Evolutionary conservation across 306 rosid species (phyloP).

Genomic region (Lathyrus tuberosus): DNA sequence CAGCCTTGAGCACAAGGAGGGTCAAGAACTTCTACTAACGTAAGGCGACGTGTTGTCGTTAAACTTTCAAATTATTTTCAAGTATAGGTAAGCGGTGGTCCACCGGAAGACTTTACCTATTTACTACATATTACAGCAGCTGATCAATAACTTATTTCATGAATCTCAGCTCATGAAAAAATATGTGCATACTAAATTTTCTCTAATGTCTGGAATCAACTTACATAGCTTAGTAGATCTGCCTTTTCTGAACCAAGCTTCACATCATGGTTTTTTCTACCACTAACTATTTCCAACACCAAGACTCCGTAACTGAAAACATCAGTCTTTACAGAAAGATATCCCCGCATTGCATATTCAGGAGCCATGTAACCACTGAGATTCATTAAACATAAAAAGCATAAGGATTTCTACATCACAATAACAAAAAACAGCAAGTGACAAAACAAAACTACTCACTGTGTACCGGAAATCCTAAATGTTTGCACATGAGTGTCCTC

Average conservation of each 20-base stretch:
- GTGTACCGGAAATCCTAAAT: constrained; percentile 86
- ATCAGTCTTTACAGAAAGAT: constrained; percentile 80
- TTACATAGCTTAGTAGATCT: constrained; percentile 81
- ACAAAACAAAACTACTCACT: constrained; percentile 65
- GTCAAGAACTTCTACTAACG: no score
- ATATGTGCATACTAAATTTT: not conserved
- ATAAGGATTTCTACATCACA: constrained; percentile 30
- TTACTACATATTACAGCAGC: not conserved
- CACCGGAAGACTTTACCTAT: no score
- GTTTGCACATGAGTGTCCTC: constrained; percentile 86
- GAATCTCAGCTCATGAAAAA: not conserved
- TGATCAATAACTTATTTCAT: not conserved
- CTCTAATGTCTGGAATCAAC: constrained; percentile 34
- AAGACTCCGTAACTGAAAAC: constrained; percentile 87
- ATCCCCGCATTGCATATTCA: constrained; percentile 87
- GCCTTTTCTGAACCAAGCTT: constrained; percentile 58
- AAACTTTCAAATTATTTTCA: no score
- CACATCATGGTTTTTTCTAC: constrained; percentile 68
- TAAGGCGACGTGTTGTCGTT: no score
- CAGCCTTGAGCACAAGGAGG: no score
- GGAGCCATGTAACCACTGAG: constrained; percentile 94
- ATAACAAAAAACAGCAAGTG: constrained; percentile 12
- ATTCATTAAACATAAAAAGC: constrained; percentile 31
- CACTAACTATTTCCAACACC: constrained; percentile 82
- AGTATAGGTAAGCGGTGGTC: no score